Conservation (phyloP, 805 yeast species). For the Candida tammaniensis region DNA sequence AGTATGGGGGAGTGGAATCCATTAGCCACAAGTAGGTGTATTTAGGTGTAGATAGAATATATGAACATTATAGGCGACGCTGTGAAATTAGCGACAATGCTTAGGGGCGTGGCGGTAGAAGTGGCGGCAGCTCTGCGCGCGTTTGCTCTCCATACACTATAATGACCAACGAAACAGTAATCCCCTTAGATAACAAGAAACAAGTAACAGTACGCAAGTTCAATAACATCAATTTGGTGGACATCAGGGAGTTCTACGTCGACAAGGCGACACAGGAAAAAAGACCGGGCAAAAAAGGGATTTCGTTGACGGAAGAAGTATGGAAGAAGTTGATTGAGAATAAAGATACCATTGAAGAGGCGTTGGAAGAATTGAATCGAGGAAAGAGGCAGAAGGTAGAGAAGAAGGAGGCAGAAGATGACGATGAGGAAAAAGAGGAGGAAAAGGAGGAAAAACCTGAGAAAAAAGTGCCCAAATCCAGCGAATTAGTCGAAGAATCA, state of each 20-base stretch:
- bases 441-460: no score
- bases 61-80: not conserved
- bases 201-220: conserved; percentile 71
- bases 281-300: conserved; percentile 81
- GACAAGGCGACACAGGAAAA: conserved; percentile 54
- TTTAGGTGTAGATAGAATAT: no score
- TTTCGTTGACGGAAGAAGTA: conserved; percentile 54
- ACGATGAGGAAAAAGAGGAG: conserved; percentile 12
- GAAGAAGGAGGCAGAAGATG: conserved; percentile 18
- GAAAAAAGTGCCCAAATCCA: no score
- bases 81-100: no score
- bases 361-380: conserved; percentile 38
- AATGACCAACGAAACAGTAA: conserved; percentile 11
- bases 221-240: conserved; percentile 65
- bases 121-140: no score
- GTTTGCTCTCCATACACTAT: no score
- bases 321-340: conserved; percentile 51
- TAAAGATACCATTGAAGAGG: conserved; percentile 48
- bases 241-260: conserved; percentile 77
- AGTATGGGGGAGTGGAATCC: conserved; percentile 55
- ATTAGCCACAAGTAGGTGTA: no score
- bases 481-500: conserved; percentile 4
- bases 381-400: conserved; percentile 10
- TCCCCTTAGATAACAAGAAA: conserved; percentile 42
- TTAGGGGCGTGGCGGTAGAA: no score